Percentiles rank a stretch among this genome's conserved stretches.
These are phyloP conservation scores for Ceratocystis variospora DNA, from an alignment of 2,329 filamentous ascomycete genomes.

Conservation along the genomic window DNA sequence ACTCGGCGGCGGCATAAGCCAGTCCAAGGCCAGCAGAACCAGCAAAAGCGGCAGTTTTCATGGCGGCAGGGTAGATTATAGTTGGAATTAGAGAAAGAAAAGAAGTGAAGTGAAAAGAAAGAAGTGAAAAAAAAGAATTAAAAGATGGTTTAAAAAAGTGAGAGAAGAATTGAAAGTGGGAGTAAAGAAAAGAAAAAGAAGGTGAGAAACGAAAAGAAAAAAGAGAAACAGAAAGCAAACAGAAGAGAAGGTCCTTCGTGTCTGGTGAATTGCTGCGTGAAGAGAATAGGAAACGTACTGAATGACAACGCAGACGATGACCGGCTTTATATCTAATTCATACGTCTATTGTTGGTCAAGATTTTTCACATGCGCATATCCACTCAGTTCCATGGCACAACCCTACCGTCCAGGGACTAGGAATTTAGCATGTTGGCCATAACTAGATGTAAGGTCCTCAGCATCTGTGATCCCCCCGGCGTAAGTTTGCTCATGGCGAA, in stretches of 20 bases:
- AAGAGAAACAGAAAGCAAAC: constrained; percentile 11
- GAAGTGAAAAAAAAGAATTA: not conserved
- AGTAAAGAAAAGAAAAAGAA: constrained; percentile 1
- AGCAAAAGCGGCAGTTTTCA: constrained; percentile 15
- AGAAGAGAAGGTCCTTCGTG: constrained; percentile 14
- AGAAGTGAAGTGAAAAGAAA: not conserved
- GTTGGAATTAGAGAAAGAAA: not conserved
- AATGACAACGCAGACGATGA: not conserved
- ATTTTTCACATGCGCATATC: not conserved
- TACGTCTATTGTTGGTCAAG: not conserved
- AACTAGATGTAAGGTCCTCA: rapidly evolving
- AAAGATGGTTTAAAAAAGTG: not conserved
- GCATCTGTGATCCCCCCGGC: no score
- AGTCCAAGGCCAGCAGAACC: constrained; percentile 15
- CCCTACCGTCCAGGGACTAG: not conserved
- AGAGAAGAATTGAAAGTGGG: not conserved
- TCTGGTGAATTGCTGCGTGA: constrained; percentile 16
- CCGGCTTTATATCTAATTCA: not conserved
- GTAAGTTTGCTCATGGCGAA: not conserved
- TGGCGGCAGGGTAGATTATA: not conserved
- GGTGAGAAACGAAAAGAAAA: constrained; percentile 6
- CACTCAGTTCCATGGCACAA: not conserved
- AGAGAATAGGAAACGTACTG: not conserved
- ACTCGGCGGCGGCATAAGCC: constrained; percentile 13
- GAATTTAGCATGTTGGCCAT: not conserved